Conservation (phyloP, 192 early-diverging fungal genomes). For the Coemansia sp. region DNA sequence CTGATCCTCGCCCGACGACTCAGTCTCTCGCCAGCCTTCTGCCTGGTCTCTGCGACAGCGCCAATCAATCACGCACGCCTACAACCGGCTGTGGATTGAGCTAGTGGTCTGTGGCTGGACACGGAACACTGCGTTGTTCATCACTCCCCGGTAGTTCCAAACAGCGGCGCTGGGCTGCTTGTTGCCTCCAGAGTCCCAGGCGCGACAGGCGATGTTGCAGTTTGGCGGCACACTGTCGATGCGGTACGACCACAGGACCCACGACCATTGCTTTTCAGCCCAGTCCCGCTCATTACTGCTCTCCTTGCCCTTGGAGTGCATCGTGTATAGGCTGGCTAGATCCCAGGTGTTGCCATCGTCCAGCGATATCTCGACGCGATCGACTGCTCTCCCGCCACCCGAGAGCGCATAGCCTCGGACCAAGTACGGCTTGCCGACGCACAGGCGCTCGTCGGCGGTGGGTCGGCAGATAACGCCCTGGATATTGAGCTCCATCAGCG, state of each 20-base stretch:
- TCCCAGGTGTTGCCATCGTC: constrained; percentile 84
- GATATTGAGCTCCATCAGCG: constrained; percentile 77
- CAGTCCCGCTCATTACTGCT: constrained; percentile 35
- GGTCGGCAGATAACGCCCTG: constrained; percentile 77
- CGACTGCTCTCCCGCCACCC: constrained; percentile 75
- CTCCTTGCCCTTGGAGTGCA: constrained; percentile 13
- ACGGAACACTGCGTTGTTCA: constrained; percentile 72
- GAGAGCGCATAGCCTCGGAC: constrained; percentile 83
- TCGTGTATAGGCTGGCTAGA: constrained; percentile 63
- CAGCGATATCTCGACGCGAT: constrained; percentile 79
- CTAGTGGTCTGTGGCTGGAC: constrained; percentile 25
- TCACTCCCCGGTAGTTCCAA: constrained; percentile 82
- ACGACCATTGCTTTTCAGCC: constrained; percentile 69
- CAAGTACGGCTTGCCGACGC: constrained; percentile 34
- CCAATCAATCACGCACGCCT: background rate
- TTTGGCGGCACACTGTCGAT: constrained; percentile 50
- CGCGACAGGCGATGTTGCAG: constrained; percentile 72
- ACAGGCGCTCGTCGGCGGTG: constrained; percentile 57
- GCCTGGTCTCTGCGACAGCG: too few species aligned
- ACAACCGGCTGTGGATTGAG: constrained; percentile 19
- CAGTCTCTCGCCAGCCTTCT: too few species aligned
- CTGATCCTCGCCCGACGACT: too few species aligned
- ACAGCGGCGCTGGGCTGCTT: constrained; percentile 79
- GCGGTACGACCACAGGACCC: constrained; percentile 80
- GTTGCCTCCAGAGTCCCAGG: constrained; percentile 86